phyloP scores from a whole-genome alignment of 257 asterid species.

The Nicotiana sylvestris region DNA sequence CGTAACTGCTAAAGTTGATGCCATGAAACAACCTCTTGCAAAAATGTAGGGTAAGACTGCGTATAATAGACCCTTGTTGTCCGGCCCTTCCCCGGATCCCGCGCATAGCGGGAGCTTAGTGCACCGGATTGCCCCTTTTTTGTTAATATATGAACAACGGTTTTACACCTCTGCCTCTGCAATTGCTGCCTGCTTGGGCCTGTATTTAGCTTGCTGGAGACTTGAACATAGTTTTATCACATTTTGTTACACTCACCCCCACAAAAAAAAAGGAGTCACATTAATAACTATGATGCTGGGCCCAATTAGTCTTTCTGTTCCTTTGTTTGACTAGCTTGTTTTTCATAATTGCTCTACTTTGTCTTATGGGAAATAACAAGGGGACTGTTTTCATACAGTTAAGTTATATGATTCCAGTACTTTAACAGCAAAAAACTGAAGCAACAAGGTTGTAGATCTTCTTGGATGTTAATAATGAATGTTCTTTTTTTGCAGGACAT shows the following conservation, averaged over 20 bases:
- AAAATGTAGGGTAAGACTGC: too few species aligned
- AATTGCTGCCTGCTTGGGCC: not conserved
- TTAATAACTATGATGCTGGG: not conserved
- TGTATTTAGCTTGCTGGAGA: too few species aligned
- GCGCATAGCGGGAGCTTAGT: too few species aligned
- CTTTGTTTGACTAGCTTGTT: not conserved
- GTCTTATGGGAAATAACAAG: not conserved
- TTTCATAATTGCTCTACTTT: not conserved
- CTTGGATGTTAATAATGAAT: conserved; percentile 5
- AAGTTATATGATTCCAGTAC: not conserved
- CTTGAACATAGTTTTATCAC: not conserved
- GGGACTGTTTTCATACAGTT: not conserved
- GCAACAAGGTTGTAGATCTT: not conserved
- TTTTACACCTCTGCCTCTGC: not conserved
- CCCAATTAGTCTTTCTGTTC: not conserved
- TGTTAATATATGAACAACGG: too few species aligned
- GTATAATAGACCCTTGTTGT: too few species aligned
- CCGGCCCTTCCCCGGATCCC: too few species aligned
- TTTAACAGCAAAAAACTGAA: conserved; percentile 1
- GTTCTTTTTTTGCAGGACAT: conserved; percentile 60
- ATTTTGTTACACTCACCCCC: too few species aligned
- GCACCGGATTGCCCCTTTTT: too few species aligned
- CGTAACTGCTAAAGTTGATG: too few species aligned
- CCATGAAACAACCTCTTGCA: too few species aligned
- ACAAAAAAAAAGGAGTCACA: not conserved